A percentile compares a stretch with the other conserved stretches of the same genome.
Evolutionary conservation across 345 rosid species (phyloP).

Genomic region (Orychophragmus violaceus): DNA sequence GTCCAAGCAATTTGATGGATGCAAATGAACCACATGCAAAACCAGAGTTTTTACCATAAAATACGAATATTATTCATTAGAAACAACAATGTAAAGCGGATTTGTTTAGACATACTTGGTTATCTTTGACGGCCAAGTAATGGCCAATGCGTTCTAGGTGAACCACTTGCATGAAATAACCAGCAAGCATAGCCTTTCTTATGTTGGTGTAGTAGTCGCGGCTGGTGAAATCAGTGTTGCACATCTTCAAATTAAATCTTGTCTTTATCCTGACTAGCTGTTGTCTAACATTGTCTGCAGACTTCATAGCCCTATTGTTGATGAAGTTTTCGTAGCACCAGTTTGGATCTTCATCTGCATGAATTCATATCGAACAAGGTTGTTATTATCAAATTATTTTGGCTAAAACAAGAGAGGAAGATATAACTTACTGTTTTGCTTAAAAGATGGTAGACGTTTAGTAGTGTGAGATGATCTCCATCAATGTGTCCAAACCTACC

Average conservation of each 20-base stretch:
- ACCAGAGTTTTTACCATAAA: neutral
- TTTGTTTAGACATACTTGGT: slow-evolving; percentile 46
- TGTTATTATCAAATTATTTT: neutral
- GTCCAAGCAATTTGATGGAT: too few species aligned
- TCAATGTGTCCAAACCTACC: slow-evolving; percentile 94
- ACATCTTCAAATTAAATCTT: slow-evolving; percentile 68
- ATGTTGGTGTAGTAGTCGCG: slow-evolving; percentile 87
- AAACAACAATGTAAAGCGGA: neutral
- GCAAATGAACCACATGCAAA: slow-evolving; percentile 64
- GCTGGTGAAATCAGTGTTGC: slow-evolving; percentile 86
- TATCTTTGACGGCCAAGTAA: too few species aligned
- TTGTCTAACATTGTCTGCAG: too few species aligned
- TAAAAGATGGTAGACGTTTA: slow-evolving; percentile 88
- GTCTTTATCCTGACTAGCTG: slow-evolving; percentile 93
- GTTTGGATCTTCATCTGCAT: slow-evolving; percentile 72
- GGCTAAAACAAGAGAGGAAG: neutral
- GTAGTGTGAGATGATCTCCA: slow-evolving; percentile 92
- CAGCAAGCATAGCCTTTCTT: slow-evolving; percentile 78
- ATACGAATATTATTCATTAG: neutral
- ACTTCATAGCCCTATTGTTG: slow-evolving; percentile 71
- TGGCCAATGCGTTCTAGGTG: slow-evolving; percentile 79
- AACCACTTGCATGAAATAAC: slow-evolving; percentile 96
- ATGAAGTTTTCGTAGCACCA: slow-evolving; percentile 96
- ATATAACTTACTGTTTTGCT: slow-evolving; percentile 67
- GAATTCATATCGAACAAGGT: neutral